phyloP scores from a whole-genome alignment of 352 stramenopile genomes.

The Pythium guiyangense region DNA sequence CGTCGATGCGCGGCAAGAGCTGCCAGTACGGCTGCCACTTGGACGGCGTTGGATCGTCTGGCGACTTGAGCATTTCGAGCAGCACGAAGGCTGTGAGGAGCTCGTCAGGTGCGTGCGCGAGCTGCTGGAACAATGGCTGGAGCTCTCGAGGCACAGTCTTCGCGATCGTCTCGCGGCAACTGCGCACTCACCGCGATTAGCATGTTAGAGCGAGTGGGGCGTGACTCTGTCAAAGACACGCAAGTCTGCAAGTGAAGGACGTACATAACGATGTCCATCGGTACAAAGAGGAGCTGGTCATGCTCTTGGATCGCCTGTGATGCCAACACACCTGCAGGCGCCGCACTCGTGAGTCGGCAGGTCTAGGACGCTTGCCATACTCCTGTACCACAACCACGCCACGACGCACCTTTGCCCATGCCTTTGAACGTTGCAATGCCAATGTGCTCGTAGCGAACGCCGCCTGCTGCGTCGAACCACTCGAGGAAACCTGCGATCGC shows the following conservation, averaged over 20 bases:
- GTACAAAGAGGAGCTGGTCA: slow-evolving; percentile 37
- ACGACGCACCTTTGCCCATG: slow-evolving; percentile 30
- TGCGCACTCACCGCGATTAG: slow-evolving; percentile 5
- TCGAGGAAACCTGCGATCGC: slow-evolving; percentile 24
- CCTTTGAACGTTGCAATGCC: slow-evolving; percentile 21
- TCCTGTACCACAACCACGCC: background rate
- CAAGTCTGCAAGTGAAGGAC: background rate
- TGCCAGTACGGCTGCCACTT: slow-evolving; percentile 52
- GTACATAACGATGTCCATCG: slow-evolving; percentile 40
- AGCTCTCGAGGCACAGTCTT: slow-evolving; percentile 20
- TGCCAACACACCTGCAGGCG: slow-evolving; percentile 22
- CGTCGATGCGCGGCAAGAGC: slow-evolving; percentile 24
- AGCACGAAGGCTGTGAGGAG: slow-evolving; percentile 63
- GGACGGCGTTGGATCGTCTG: slow-evolving; percentile 15
- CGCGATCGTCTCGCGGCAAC: slow-evolving; percentile 33
- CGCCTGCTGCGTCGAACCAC: slow-evolving; percentile 37
- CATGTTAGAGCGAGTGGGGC: background rate
- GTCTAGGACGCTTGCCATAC: background rate
- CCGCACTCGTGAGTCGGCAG: background rate
- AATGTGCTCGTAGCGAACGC: slow-evolving; percentile 17
- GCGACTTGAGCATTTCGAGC: slow-evolving; percentile 34
- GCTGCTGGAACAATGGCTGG: slow-evolving; percentile 27
- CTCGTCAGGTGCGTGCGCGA: slow-evolving; percentile 36
- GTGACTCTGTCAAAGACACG: background rate
- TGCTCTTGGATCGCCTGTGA: slow-evolving; percentile 20